Evolutionary conservation across 2,329 filamentous ascomycete genomes (phyloP).

Genomic region (Ophiostoma sp.): DNA sequence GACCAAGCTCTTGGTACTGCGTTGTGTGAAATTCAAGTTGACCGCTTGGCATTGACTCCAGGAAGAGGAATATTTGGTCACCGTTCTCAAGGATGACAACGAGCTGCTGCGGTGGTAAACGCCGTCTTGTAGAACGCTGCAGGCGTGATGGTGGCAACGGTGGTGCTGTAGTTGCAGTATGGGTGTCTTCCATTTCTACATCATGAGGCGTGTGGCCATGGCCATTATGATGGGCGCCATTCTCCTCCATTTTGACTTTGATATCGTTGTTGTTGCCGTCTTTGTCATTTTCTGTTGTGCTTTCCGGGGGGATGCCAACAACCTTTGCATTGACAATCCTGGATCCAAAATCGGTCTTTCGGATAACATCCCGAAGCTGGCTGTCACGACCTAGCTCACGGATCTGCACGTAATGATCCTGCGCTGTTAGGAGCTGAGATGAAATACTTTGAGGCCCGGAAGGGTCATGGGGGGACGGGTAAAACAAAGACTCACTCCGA

Average conservation of each 20-base stretch:
- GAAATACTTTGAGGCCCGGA: background rate
- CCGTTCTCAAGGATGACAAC: slow-evolving; percentile 69
- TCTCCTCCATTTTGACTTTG: slow-evolving; percentile 38
- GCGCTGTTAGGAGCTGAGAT: slow-evolving; percentile 8
- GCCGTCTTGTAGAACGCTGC: background rate
- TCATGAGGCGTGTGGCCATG: background rate
- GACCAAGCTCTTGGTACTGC: slow-evolving; percentile 52
- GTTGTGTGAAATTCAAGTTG: slow-evolving; percentile 55
- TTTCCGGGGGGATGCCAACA: slow-evolving; percentile 52
- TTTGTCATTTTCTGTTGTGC: slow-evolving; percentile 34
- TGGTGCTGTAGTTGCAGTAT: background rate
- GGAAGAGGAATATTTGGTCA: slow-evolving; percentile 71
- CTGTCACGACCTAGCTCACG: slow-evolving; percentile 65
- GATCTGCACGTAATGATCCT: slow-evolving; percentile 76
- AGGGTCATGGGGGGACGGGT: background rate
- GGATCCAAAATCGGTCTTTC: slow-evolving; percentile 71
- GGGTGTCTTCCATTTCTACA: slow-evolving; percentile 3
- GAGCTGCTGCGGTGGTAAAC: slow-evolving; percentile 71
- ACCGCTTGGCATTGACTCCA: slow-evolving; percentile 41
- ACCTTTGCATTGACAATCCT: slow-evolving; percentile 74
- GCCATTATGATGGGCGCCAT: slow-evolving; percentile 27
- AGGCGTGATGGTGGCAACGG: background rate
- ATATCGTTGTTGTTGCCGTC: slow-evolving; percentile 31
- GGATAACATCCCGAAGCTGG: slow-evolving; percentile 68
- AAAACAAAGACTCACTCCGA: slow-evolving; percentile 58